Evolutionary conservation across 2,329 filamentous ascomycete genomes (phyloP), one percentile per base, ranked within the genome.

Genomic region (Fusarium duplospermum): DNA sequence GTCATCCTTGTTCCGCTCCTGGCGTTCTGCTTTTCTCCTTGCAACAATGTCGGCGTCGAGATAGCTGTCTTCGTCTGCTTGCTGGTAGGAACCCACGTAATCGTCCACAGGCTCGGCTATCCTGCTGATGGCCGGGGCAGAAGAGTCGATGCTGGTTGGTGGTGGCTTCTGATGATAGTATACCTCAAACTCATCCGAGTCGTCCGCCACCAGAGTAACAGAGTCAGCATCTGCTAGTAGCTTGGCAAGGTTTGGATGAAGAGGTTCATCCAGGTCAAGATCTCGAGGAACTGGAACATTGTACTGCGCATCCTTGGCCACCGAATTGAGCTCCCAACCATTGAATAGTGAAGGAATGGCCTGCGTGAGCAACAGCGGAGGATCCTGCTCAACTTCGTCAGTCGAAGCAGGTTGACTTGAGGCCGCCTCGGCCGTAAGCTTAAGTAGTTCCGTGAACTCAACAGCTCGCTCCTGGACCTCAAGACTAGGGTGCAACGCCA

Each of bases 401-500:
- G 86, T 88, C 1, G 88, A 88, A 16, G 89, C 84, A 13, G 89
- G 87, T 70, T 95, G 93, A 2, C 88, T 91, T 10, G 91, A 89
- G 4, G 90, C 90, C 16, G 96, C 95, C 84, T 99, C 96, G 1
- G 92, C 91, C 3, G 94, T 94, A 52, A 99, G 87, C 67, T 94
- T 94, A 78, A 98, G 90, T 14, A 98, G 87, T 80, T 99, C 96
- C 0, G 95, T 89, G 77, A 98, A 97, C 80, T 98, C 95, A 2
- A 98, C 95, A 4, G 95, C 93, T 66, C 96, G 91, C 82, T 98
- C 96, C 83, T 99, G 96, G 4, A 99, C 95, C 80, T 99, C 96
- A 1, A 99, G 87, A 77, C 92, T 94, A 0, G 96, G 95, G 81
- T 98, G 94, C 45, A 92, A 87, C 1, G 92, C 91, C 18, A 98